phyloP scores from a whole-genome alignment of 2,329 filamentous ascomycete species.

The Aspergillus candidus region DNA sequence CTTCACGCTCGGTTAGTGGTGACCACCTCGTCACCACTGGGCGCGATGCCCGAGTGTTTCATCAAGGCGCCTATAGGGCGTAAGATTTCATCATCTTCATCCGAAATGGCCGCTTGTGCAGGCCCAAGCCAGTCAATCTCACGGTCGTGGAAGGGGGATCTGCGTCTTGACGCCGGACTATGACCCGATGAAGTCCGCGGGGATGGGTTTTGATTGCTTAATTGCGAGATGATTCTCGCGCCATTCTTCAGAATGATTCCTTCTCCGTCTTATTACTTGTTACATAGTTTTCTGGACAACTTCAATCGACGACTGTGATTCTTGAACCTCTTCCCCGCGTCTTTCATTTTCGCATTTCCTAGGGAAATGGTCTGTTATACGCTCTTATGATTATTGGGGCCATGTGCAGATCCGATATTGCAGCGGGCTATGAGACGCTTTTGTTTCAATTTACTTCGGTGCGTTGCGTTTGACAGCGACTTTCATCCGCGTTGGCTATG shows the following conservation, averaged over 20 bases:
- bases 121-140: constrained; percentile 11
- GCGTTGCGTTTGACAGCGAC: too few species aligned
- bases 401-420: too few species aligned
- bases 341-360: not conserved
- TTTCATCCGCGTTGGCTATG: too few species aligned
- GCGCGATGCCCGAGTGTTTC: constrained; percentile 21
- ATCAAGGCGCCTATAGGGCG: constrained; percentile 23
- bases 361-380: constrained; percentile 19
- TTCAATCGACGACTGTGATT: not conserved
- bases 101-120: constrained; percentile 15
- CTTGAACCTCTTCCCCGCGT: constrained; percentile 6
- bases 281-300: not conserved
- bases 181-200: constrained; percentile 7
- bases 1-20: not conserved
- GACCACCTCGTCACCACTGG: constrained; percentile 3
- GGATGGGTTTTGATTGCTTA: constrained; percentile 6
- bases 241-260: not conserved
- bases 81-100: constrained; percentile 16
- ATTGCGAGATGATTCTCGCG: constrained; percentile 1
- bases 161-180: constrained; percentile 11
- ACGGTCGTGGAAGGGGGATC: constrained; percentile 9
- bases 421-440: not conserved
- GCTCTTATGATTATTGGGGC: constrained; percentile 19
- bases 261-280: not conserved
- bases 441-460: too few species aligned